Evolutionary conservation across 1,284 basidiomycete species (phyloP).

Genomic region (Microbotryum saponariae): DNA sequence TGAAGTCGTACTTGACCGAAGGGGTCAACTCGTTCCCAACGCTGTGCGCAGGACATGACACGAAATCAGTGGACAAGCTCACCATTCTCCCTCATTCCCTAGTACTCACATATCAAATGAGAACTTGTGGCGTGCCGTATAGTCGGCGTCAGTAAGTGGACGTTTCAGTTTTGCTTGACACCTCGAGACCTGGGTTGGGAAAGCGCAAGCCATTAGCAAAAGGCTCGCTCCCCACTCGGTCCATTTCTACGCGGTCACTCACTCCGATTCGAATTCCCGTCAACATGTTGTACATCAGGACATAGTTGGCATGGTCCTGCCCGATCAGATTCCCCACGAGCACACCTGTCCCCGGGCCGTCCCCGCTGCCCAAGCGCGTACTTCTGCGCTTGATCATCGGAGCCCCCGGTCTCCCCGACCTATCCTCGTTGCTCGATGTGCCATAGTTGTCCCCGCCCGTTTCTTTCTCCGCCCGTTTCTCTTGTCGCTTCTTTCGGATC

Average conservation of each 20-base stretch:
- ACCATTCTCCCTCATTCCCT: not conserved
- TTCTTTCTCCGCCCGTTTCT: slow-evolving; percentile 22
- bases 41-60: slow-evolving; percentile 43
- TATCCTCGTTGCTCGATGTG: not conserved
- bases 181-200: slow-evolving; percentile 64
- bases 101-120: slow-evolving; percentile 84
- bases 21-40: slow-evolving; percentile 95
- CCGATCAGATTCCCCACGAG: slow-evolving; percentile 92
- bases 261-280: slow-evolving; percentile 94
- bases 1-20: slow-evolving; percentile 92
- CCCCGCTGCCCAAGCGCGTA: not conserved
- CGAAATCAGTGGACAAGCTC: not conserved
- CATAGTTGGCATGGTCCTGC: slow-evolving; percentile 95
- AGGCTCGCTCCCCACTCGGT: not conserved
- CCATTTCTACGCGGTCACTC: slow-evolving; percentile 40
- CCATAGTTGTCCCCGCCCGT: not conserved
- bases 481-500: slow-evolving; percentile 23
- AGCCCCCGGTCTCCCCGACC: not conserved
- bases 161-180: slow-evolving; percentile 92
- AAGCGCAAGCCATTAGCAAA: slow-evolving; percentile 1
- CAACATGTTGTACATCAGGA: slow-evolving; percentile 99
- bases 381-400: not conserved
- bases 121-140: slow-evolving; percentile 82
- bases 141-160: slow-evolving; percentile 77
- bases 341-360: slow-evolving; percentile 41